phyloP scores from a whole-genome alignment of 371 early-diverging fungal species.

The Entomophthora muscae region DNA sequence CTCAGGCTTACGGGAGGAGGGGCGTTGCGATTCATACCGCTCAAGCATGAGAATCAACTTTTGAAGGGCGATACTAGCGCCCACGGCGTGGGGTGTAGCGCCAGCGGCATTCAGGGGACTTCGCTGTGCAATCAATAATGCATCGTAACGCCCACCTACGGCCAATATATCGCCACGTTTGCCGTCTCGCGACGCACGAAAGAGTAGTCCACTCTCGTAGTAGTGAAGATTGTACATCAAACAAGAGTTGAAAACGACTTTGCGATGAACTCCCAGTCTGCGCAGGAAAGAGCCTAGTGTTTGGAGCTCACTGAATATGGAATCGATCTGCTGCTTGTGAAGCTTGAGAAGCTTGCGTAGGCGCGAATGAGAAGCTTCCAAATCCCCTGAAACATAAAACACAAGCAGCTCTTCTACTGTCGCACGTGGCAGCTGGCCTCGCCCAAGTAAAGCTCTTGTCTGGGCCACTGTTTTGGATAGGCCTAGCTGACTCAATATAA shows the following conservation, averaged over 20 bases:
- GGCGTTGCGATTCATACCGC: conserved; percentile 41
- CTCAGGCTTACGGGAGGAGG: conserved; percentile 28
- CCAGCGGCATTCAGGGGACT: conserved; percentile 18
- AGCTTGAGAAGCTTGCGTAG: conserved; percentile 29
- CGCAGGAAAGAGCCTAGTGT: conserved; percentile 25
- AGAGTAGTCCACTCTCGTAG: conserved; percentile 51
- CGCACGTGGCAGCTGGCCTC: conserved; percentile 33
- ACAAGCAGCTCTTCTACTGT: conserved; percentile 42
- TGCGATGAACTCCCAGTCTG: conserved; percentile 39
- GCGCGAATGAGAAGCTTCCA: conserved; percentile 29
- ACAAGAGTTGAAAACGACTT: conserved; percentile 43
- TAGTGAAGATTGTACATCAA: conserved; percentile 50
- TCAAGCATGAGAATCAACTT: conserved; percentile 46
- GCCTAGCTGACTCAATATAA: conserved; percentile 34
- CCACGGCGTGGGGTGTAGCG: conserved; percentile 28
- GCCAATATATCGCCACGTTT: conserved; percentile 60
- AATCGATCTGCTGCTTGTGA: conserved; percentile 24
- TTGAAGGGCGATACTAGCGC: conserved; percentile 63
- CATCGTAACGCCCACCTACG: conserved; percentile 62
- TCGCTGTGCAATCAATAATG: conserved; percentile 33
- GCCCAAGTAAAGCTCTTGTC: conserved; percentile 31
- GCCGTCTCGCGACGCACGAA: conserved; percentile 43
- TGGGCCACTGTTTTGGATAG: conserved; percentile 34
- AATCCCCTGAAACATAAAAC: conserved; percentile 35
- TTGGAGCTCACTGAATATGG: conserved; percentile 27